Percentiles rank a stretch among this genome's conserved stretches.
Evolutionary conservation across 2,329 filamentous ascomycete species (phyloP).

Genomic region (Talaromyces sp.): DNA sequence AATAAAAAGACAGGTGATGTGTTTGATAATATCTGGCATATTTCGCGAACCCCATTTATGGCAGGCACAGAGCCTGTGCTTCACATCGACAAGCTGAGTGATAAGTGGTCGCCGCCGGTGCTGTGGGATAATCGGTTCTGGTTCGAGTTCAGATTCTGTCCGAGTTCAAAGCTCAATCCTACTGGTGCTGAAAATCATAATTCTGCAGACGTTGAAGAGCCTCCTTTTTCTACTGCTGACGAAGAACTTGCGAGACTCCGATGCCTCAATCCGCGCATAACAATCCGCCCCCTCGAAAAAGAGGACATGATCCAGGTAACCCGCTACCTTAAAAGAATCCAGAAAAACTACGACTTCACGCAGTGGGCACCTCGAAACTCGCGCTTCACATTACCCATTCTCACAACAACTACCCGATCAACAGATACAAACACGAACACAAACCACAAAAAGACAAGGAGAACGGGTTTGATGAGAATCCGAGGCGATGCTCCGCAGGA

Average conservation of each 20-base stretch:
- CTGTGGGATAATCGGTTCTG: conserved; percentile 58
- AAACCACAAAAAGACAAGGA: background rate
- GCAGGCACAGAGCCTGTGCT: conserved; percentile 25
- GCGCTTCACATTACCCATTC: conserved; percentile 41
- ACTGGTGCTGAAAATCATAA: background rate
- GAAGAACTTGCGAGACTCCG: background rate
- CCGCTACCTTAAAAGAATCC: background rate
- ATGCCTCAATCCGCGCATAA: background rate
- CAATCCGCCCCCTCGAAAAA: background rate
- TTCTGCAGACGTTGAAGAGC: background rate
- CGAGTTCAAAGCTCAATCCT: background rate
- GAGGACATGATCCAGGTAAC: conserved; percentile 10
- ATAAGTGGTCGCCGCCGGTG: conserved; percentile 25
- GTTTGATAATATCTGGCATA: conserved; percentile 32
- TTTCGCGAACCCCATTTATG: conserved; percentile 39
- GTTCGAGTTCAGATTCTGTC: conserved; percentile 45
- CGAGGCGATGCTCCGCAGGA: conserved; percentile 3
- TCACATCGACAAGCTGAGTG: conserved; percentile 21
- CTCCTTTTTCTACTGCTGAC: background rate
- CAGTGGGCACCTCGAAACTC: conserved; percentile 13
- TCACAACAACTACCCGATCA: background rate
- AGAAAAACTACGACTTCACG: background rate
- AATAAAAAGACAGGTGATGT: background rate
- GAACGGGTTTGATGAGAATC: conserved; percentile 22
- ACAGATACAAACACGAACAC: background rate